phyloP scores from a whole-genome alignment of 257 asterid species.

The Scutellaria minor region DNA sequence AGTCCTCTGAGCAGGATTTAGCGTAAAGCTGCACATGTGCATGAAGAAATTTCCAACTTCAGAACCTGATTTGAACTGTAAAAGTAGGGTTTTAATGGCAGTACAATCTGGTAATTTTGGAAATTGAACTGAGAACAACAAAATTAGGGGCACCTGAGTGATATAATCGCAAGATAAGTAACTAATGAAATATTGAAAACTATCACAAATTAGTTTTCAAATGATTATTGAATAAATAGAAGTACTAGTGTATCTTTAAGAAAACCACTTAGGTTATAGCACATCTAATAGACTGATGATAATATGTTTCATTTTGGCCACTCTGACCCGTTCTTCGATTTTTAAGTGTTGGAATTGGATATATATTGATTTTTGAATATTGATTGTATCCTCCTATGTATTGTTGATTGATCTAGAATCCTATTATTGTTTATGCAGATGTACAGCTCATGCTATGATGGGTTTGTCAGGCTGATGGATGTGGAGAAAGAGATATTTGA shows the following conservation, averaged over 20 bases:
- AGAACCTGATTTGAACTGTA: constrained; percentile 2
- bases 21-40: background rate
- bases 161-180: no score
- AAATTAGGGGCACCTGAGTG: background rate
- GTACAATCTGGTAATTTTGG: background rate
- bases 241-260: background rate
- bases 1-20: background rate
- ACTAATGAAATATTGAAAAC: no score
- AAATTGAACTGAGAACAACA: constrained; percentile 5
- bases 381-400: constrained; percentile 2
- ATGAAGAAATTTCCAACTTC: background rate
- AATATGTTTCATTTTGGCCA: background rate
- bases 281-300: background rate
- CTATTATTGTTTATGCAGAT: constrained; percentile 59
- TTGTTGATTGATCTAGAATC: constrained; percentile 23
- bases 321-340: background rate
- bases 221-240: background rate
- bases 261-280: background rate
- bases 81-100: background rate
- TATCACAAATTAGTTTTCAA: background rate
- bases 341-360: background rate
- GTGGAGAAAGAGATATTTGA: constrained; percentile 78
- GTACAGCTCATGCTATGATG: constrained; percentile 83
- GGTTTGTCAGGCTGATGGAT: constrained; percentile 80
- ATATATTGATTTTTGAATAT: background rate